Evolutionary conservation across 192 early-diverging fungal genomes (phyloP), one percentile per base, ranked within the genome.

Genomic region (Anaeromyces robustus): DNA sequence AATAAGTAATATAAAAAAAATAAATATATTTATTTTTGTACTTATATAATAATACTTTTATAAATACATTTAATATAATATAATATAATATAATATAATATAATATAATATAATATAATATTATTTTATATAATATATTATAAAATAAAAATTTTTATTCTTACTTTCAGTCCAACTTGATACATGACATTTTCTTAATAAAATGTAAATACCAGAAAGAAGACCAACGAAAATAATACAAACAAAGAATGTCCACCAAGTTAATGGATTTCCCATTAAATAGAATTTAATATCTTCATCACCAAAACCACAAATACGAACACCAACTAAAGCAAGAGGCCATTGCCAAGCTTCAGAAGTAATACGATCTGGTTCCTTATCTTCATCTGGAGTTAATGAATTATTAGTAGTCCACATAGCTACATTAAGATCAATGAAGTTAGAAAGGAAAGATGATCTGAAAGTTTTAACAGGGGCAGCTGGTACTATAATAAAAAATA

Each of bases 341-440:
- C 97, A 99, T 79, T 98, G 92, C 39, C 84, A 87, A 0, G 98
- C 96, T 37, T 84, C 79, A 18, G 95, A 97, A 16, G 94, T 90
- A 3, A 99, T 82, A 0, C 82, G 80, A 82, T 97, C 96, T 30
- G 86, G 86, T 82, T 95, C 91, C 86, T 96, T 97, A 86, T 98
- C 95, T 26, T 92, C 93, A 83, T 98, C 94, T 0, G 95, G 95
- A 41, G 94, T 89, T 80, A 99, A 85, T 14, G 96, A 96, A 83
- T 98, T 99, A 89, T 99, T 99, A 26, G 93, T 93, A 2, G 92
- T 93, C 92, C 95, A 96, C 97, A 99, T 99, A 26, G 93, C 95
- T 18, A 94, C 90, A 83, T 98, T 98, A 80, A 98, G 86, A 80
- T 95, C 94, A 80, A 91, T 87, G 85, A 98, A 95, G 85, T 98